These are phyloP conservation scores for Phylloporus rhodoxanthus DNA, from an alignment of 768 basidiomycete genomes.

Conservation along the genomic window DNA sequence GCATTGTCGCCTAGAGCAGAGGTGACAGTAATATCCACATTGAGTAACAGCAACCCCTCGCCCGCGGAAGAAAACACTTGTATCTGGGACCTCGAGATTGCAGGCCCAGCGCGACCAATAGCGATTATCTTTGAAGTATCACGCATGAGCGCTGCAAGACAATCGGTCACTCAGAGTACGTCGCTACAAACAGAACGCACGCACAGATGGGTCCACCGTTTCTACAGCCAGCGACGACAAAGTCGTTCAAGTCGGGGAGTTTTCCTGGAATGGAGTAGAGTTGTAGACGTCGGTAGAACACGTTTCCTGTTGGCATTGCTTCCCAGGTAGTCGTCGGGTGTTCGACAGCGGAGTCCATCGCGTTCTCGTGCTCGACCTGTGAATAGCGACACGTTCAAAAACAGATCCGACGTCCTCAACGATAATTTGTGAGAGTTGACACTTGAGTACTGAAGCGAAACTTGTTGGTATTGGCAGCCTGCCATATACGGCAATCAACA, in stretches of 20 bases:
- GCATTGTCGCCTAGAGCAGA: neutral
- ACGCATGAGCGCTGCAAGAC: constrained; percentile 69
- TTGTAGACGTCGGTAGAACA: constrained; percentile 83
- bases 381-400: neutral
- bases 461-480: neutral
- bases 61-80: constrained; percentile 86
- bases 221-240: constrained; percentile 72
- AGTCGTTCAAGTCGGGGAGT: constrained; percentile 72
- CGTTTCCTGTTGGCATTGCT: constrained; percentile 79
- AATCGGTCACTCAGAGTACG: neutral
- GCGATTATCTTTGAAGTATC: constrained; percentile 77
- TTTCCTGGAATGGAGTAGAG: constrained; percentile 80
- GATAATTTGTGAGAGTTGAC: neutral
- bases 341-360: constrained; percentile 41
- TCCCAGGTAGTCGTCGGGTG: constrained; percentile 86
- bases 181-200: constrained; percentile 8
- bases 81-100: constrained; percentile 72
- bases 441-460: neutral
- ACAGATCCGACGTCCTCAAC: too few species aligned
- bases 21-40: constrained; percentile 49
- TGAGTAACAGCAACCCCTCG: constrained; percentile 59
- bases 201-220: constrained; percentile 88
- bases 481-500: neutral
- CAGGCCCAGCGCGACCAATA: constrained; percentile 51
- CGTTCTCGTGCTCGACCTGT: neutral